Base-by-base conservation (phyloP, 1,284 basidiomycete genomes). In the Neolentinus lepideus region DNA sequence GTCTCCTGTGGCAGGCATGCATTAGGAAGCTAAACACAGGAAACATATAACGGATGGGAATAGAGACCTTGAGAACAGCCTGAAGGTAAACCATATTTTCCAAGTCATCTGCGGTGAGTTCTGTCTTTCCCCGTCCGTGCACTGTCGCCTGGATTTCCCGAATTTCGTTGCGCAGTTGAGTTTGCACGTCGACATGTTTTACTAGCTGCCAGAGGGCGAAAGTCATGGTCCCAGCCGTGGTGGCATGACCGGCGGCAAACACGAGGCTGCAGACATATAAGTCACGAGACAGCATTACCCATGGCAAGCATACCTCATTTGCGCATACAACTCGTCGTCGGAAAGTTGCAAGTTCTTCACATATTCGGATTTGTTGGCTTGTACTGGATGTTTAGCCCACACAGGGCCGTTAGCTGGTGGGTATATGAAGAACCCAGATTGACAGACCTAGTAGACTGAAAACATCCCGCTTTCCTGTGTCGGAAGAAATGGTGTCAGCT, bases 111-210 rank as follows among this genome's bases (percentile, higher is more conserved):
- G 67, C 50, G 3, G 54, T 52, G 48, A 61, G 56, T 22, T 58
- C 56, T 10, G 47, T 22, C 69, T 2, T 82, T 61, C 25, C 69
- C 64, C 46, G 67, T 70, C 1, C 83, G 66, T 57, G 82, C 75
- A 11, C 82, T 77, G 66, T 76, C 77, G 14, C 60, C 59, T 27
- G 66, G 60, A 8, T 70, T 59, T 53, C 63, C 57, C 25, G 59
- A 24, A 85, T 68, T 59, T 88, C 84, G 19, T 76, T 70, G 4
- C 83, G 76, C 10, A 86, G 68, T 47, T 69, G 73, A 43, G 68
- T 61, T 64, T 85, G 83, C 10, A 74, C 68, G 1, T 75, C 73
- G 0, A 69, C 76, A 54, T 78, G 61, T 31, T 69, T 69, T 0
- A 75, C 73, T 1, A 86, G 75, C 61, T 82, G 77, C 55, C 63